Base-by-base conservation (phyloP, 2,329 filamentous ascomycete species). In the Colletotrichum orchidophilum region DNA sequence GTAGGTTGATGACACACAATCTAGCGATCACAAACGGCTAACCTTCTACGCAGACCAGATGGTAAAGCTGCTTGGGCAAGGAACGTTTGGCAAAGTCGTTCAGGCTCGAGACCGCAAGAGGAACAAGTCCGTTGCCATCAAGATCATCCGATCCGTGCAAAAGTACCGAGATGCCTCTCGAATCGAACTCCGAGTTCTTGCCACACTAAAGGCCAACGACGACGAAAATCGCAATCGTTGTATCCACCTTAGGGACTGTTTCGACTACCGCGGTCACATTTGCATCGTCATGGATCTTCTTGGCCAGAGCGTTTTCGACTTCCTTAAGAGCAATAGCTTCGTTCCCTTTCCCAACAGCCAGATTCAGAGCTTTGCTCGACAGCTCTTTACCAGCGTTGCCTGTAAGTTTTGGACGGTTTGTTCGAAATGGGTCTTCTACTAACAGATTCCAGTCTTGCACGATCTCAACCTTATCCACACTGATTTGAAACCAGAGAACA, bases 281-380 rank as follows among this genome's bases (percentile, higher is more conserved):
- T 99, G 96, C 86, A 92, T 92, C 71, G 90, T 92, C 65, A 92
- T 91, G 89, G 90, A 92, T 74, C 82, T 92, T 3, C 89, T 98
- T 35, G 96, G 96, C 58, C 96, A 98, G 79, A 98, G 96, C 77
- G 96, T 99, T 63, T 99, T 99, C 80, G 96, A 99, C 83, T 99
- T 99, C 76, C 87, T 99, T 58, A 99, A 99, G 84, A 92, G 92
- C 78, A 98, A 98, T 79, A 89, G 90, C 74, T 99, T 99, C 79
- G 95, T 97, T 21, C 96, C 96, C 0, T 99, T 99, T 78, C 96
- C 96, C 13, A 98, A 97, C 86, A 98, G 95, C 75, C 96, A 99
- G 82, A 99, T 99, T 70, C 96, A 98, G 81, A 96, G 90, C 80
- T 98, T 99, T 86, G 96, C 96, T 58, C 91, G 96, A 60, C 96